These are phyloP conservation scores for Kluyveromyces lactis DNA, from an alignment of 805 yeast genomes.

Conservation along the genomic window DNA sequence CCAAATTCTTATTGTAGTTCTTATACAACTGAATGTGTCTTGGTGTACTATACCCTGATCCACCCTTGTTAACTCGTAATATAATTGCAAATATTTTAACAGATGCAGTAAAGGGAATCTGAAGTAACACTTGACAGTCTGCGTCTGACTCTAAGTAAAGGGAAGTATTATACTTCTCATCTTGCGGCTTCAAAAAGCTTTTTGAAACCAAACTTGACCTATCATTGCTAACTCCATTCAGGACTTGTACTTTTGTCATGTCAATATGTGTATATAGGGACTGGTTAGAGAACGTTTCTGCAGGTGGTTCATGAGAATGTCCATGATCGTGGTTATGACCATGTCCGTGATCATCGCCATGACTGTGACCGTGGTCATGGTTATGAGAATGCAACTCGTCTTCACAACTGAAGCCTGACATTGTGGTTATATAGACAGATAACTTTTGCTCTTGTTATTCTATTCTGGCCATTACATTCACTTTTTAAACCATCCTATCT, in stretches of 20 bases:
- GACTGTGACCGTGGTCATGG: conserved; percentile 33
- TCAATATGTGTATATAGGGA: conserved; percentile 58
- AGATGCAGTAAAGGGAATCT: conserved; percentile 70
- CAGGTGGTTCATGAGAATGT: conserved; percentile 47
- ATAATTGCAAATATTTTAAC: conserved; percentile 70
- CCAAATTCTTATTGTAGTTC: conserved; percentile 53
- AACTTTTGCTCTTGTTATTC: too few species aligned
- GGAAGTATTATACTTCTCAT: conserved; percentile 41
- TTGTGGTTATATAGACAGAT: conserved; percentile 4
- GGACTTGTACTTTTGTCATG: conserved; percentile 47
- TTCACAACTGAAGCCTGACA: conserved; percentile 28
- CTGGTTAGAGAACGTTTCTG: conserved; percentile 62
- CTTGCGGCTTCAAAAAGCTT: conserved; percentile 44
- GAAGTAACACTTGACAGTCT: conserved; percentile 70
- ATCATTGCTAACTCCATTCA: conserved; percentile 51
- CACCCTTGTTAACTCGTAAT: conserved; percentile 43
- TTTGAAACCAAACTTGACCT: conserved; percentile 30
- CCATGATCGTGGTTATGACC: conserved; percentile 27
- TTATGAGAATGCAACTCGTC: conserved; percentile 20
- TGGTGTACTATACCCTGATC: conserved; percentile 53
- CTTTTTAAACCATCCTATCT: too few species aligned
- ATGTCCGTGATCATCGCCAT: conserved; percentile 9
- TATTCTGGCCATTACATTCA: too few species aligned
- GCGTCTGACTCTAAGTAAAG: conserved; percentile 55
- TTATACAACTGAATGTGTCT: conserved; percentile 61